These are phyloP conservation scores for Puccinia coronata DNA, from an alignment of 1,284 basidiomycete genomes.

Conservation along the genomic window DNA sequence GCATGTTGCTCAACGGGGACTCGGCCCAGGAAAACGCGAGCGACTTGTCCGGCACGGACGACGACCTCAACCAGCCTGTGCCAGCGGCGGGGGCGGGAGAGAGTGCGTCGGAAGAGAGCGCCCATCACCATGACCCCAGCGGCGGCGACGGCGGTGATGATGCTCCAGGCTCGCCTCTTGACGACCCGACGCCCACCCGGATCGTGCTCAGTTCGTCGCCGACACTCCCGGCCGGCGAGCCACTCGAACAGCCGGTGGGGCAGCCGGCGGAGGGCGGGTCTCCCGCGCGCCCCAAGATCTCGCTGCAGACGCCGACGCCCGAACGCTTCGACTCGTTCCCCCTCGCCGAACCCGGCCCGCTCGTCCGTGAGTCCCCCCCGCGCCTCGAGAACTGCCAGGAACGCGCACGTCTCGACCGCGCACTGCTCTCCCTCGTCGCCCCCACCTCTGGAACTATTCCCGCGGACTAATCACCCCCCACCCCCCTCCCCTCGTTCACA, in stretches of 20 bases:
- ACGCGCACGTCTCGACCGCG: background rate
- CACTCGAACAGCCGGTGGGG: background rate
- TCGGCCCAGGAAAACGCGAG: background rate
- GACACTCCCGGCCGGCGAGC: background rate
- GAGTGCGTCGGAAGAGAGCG: background rate
- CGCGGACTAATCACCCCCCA: too few relatives aligned
- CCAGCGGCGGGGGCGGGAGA: background rate
- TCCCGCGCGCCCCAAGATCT: conserved; percentile 6
- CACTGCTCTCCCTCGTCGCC: background rate
- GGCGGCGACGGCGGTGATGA: too few relatives aligned
- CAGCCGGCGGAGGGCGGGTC: background rate
- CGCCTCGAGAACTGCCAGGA: background rate
- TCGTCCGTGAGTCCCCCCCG: background rate
- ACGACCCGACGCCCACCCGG: too few relatives aligned
- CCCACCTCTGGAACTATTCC: too few relatives aligned
- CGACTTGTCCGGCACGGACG: conserved; percentile 1
- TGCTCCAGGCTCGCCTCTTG: background rate
- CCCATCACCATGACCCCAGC: background rate
- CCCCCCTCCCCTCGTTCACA: too few relatives aligned
- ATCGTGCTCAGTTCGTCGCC: background rate
- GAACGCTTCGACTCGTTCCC: conserved; percentile 32
- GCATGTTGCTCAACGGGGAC: background rate
- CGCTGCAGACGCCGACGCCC: conserved; percentile 7
- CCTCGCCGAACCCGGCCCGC: background rate
- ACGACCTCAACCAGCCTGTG: background rate